Conservation (phyloP, 352 stramenopile species). For the Globisporangium iwayamae region DNA sequence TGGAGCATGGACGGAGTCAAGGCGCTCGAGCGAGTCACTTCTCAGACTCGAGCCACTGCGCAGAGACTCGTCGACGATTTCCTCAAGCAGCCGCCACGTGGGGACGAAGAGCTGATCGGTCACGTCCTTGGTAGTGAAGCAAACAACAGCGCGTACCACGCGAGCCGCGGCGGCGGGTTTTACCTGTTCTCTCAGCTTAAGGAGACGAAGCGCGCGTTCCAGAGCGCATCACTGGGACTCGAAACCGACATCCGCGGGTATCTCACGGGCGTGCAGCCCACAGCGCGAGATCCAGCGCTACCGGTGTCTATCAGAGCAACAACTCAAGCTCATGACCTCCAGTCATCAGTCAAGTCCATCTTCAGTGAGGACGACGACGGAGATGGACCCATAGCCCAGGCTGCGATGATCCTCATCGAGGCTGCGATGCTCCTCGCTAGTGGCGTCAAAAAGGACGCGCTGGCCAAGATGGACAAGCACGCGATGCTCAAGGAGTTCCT, state of each 20-base stretch:
- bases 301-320: neutral
- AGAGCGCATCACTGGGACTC: slow-evolving; percentile 25
- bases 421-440: slow-evolving; percentile 15
- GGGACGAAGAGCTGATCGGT: slow-evolving; percentile 52
- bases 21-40: slow-evolving; percentile 1
- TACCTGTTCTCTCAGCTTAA: slow-evolving; percentile 32
- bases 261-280: slow-evolving; percentile 39
- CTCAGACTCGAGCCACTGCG: neutral
- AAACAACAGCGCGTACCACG: slow-evolving; percentile 17
- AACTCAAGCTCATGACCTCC: neutral
- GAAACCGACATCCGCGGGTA: slow-evolving; percentile 44
- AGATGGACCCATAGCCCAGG: neutral
- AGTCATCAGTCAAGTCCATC: slow-evolving; percentile 2
- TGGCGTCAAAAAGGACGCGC: slow-evolving; percentile 9
- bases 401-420: slow-evolving; percentile 8
- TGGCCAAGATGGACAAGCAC: slow-evolving; percentile 10
- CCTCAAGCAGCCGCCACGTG: slow-evolving; percentile 17
- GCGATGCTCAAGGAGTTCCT: slow-evolving; percentile 17
- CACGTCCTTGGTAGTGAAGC: slow-evolving; percentile 28
- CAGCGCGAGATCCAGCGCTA: slow-evolving; percentile 12
- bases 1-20: neutral
- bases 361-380: slow-evolving; percentile 10
- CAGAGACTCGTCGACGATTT: slow-evolving; percentile 18
- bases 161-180: slow-evolving; percentile 42
- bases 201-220: slow-evolving; percentile 21